Base-by-base conservation (phyloP, 176 grass and related monocot species). In the Aegilops tauschii region DNA sequence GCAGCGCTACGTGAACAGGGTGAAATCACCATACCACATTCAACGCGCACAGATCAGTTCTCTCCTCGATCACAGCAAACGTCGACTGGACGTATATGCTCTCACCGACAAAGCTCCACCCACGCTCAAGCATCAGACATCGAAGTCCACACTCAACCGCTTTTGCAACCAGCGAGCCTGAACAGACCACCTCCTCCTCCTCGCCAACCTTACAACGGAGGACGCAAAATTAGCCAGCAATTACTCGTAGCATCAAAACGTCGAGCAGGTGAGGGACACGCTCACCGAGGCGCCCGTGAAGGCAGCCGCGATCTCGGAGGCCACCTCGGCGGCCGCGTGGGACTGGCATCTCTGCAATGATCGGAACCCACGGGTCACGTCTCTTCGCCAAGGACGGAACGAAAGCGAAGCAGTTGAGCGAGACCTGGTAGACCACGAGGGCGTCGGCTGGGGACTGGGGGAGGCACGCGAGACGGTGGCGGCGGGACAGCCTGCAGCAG, bases 401-500 rank as follows among this genome's bases (percentile, higher is more conserved):
- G 29, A 12, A 21, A 17, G 69, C 37, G 30, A 36, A 61, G 82
- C 23, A 16, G 5, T 12, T 17, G 50, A 61, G 56, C 42, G 78
- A 14, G 64, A 98, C 91, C 93, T 90, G 89, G 78, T 92, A 93
- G 69, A 98, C 82, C 23, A 98, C 1, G 89, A 95, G 85, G 50
- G 52, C 79, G 84, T 92, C 82, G 27, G 83, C 37, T 7, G 79
- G 79, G 30, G 87, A 18, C 62, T 93, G 91, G 42, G 63, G 40
- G 73, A 95, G 81, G 83, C 93, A 98, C 21, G 95, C 89, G 71
- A 95, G 80, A 52, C 86, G 73, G 85, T 81, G 89, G 78, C 79
- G 85, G 65, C 93, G 86, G 65, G 89, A 92, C 42, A 95, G 69
- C 91, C 87, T 92, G 87, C 95, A 92, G 83, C 91, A 98, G 82